Conservation (phyloP, 2,329 filamentous ascomycete genomes). For the Anisogramma anomala region DNA sequence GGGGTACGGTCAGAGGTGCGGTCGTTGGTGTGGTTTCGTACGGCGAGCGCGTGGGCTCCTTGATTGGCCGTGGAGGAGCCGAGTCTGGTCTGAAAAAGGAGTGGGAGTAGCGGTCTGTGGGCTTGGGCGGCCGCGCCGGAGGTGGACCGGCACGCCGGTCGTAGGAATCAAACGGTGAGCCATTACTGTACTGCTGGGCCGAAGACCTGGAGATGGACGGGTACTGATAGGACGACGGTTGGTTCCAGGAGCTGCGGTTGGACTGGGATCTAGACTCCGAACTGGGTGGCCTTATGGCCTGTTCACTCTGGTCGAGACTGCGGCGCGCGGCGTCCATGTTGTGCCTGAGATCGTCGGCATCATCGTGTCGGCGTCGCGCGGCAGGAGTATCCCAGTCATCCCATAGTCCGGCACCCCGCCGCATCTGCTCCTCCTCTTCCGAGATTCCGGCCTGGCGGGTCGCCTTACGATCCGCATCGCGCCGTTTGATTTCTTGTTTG, state of each 20-base stretch:
- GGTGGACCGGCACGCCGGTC: background rate
- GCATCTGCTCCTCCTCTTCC: slow-evolving; percentile 44
- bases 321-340: slow-evolving; percentile 44
- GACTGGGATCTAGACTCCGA: background rate
- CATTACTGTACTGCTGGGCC: slow-evolving; percentile 32
- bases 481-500: slow-evolving; percentile 56
- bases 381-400: slow-evolving; percentile 29
- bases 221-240: slow-evolving; percentile 36
- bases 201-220: slow-evolving; percentile 43
- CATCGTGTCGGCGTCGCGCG: slow-evolving; percentile 18
- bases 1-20: background rate
- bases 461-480: slow-evolving; percentile 49
- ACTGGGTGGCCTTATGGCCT: slow-evolving; percentile 15
- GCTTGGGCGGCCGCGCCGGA: slow-evolving; percentile 23
- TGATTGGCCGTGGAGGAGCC: slow-evolving; percentile 27
- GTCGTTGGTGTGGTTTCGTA: slow-evolving; percentile 4
- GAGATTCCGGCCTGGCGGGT: slow-evolving; percentile 46
- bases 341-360: slow-evolving; percentile 34
- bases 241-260: slow-evolving; percentile 5
- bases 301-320: slow-evolving; percentile 29
- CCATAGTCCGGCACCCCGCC: slow-evolving; percentile 36
- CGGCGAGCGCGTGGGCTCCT: slow-evolving; percentile 19
- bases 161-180: background rate
- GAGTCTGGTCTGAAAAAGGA: slow-evolving; percentile 17
- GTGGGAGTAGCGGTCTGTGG: slow-evolving; percentile 11